These are phyloP conservation scores for Naumovozyma castellii DNA, from an alignment of 805 yeast species.

Conservation along the genomic window DNA sequence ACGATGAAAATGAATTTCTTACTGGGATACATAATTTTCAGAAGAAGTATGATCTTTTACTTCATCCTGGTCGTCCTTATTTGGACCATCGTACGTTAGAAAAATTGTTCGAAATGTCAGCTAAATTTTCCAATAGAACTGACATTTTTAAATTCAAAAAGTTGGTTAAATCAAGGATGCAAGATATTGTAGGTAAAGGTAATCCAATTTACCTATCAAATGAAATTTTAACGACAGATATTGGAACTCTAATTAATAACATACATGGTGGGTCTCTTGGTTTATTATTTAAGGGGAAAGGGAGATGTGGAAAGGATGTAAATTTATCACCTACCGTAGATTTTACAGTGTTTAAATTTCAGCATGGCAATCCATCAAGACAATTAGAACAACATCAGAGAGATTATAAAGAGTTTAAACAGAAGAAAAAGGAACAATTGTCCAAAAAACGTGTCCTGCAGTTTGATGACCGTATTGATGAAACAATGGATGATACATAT, in stretches of 20 bases:
- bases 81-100: conserved; percentile 51
- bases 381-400: conserved; percentile 10
- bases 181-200: conserved; percentile 44
- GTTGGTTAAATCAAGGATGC: conserved; percentile 64
- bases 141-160: conserved; percentile 47
- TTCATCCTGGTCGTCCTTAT: conserved; percentile 35
- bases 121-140: conserved; percentile 32
- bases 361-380: conserved; percentile 21
- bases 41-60: conserved; percentile 44
- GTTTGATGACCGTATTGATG: not conserved
- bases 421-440: not conserved
- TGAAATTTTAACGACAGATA: conserved; percentile 33
- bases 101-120: conserved; percentile 39
- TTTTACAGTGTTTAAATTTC: conserved; percentile 13
- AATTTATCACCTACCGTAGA: conserved; percentile 2
- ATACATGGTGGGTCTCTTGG: conserved; percentile 30
- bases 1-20: conserved; percentile 61
- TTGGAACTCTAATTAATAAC: conserved; percentile 26
- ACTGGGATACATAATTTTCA: conserved; percentile 68
- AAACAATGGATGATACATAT: not conserved
- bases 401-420: not conserved
- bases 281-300: conserved; percentile 45
- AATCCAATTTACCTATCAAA: conserved; percentile 28
- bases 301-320: conserved; percentile 29
- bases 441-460: not conserved